Evolutionary conservation across 176 grass and related monocot genomes (phyloP).

Genomic region (Carex kokanica): DNA sequence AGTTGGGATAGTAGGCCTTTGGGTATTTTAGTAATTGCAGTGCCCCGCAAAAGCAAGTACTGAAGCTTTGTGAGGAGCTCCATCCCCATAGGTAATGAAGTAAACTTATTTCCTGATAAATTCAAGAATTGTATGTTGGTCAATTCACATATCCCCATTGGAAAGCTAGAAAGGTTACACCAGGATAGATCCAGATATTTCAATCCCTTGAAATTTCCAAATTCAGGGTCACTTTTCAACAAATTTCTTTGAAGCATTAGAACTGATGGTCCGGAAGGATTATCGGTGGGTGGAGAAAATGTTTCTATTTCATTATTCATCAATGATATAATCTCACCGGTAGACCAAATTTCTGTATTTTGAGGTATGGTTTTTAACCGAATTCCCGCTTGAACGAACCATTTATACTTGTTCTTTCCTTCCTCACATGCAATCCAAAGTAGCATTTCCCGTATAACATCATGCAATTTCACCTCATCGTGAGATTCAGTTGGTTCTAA

Average conservation of each 20-base stretch:
- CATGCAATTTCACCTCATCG: slow-evolving; percentile 26
- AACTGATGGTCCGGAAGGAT: not conserved
- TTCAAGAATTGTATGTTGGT: slow-evolving; percentile 29
- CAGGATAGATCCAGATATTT: slow-evolving; percentile 27
- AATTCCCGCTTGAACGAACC: slow-evolving; percentile 19
- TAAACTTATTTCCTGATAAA: not conserved
- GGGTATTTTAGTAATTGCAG: slow-evolving; percentile 2
- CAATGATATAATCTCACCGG: slow-evolving; percentile 27
- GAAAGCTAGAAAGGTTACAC: slow-evolving; percentile 9
- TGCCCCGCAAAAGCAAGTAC: slow-evolving; percentile 23
- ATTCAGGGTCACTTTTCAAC: not conserved
- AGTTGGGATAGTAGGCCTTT: slow-evolving; percentile 8
- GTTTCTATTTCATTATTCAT: slow-evolving; percentile 11
- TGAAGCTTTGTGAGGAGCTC: slow-evolving; percentile 19
- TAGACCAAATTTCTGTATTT: slow-evolving; percentile 12
- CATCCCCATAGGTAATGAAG: slow-evolving; percentile 12
- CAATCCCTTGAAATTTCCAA: not conserved
- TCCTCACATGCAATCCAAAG: slow-evolving; percentile 31
- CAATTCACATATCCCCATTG: slow-evolving; percentile 24
- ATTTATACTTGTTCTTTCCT: slow-evolving; percentile 28
- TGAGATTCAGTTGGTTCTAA: not conserved
- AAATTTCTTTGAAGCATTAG: slow-evolving; percentile 23
- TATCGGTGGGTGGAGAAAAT: not conserved
- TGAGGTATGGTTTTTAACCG: not conserved
- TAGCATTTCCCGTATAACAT: slow-evolving; percentile 29